Base-by-base conservation (phyloP, 148 eudicot genomes). In the Fagopyrum esculentum region DNA sequence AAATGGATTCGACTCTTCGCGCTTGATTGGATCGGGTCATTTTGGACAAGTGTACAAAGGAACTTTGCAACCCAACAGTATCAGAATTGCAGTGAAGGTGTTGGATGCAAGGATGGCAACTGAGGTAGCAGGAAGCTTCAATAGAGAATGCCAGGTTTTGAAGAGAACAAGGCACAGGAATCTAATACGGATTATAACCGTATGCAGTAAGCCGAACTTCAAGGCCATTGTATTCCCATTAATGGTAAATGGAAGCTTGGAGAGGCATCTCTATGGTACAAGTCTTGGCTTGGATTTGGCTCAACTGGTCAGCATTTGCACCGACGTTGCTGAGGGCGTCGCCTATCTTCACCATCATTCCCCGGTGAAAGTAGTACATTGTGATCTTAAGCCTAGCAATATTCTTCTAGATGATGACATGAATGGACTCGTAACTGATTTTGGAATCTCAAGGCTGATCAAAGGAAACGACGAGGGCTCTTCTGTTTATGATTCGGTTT, bases 381-480 rank as follows among this genome's bases (percentile, higher is more conserved):
- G 98, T 79, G 98, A 93, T 85, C 90, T 93, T 2, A 93, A 93
- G 80, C 98, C 96, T 1, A 93, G 91, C 82, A 93, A 93, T 76
- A 90, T 93, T 79, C 91, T 93, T 43, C 86, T 93, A 11, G 98
- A 93, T 71, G 85, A 93, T 35, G 40, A 35, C 40, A 35, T 35
- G 40, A 35, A 35, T 35, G 40, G 40, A 35, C 40, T 35, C 40
- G 40, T 35, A 35, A 35, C 40, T 35, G 40, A 35, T 35, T 35
- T 35, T 35, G 40, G 40, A 35, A 35, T 35, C 40, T 35, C 40
- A 35, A 35, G 40, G 78, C 80, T 92, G 77, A 84, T 86, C 15
- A 83, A 81, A 79, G 89, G 83, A 5, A 84, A 48, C 5, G 82
- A 81, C 75, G 88, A 87, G 16, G 73, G 66, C 70, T 61, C 15